A percentile compares a stretch with the other conserved stretches of the same genome.
Conservation (phyloP, 495 filamentous ascomycete species). For the Podospora didyma region DNA sequence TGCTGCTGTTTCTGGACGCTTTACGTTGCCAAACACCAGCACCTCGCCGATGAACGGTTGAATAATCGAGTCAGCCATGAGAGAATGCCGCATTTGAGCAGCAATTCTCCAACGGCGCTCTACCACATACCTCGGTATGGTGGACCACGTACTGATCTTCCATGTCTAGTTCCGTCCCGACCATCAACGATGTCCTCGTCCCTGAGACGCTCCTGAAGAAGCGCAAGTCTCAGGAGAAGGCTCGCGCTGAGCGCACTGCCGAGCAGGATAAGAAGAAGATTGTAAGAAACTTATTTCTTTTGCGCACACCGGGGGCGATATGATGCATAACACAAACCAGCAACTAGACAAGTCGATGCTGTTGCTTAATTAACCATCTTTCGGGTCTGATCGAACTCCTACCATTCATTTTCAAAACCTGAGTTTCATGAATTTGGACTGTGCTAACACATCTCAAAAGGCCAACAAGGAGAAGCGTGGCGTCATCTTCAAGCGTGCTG, state of each 20-base stretch:
- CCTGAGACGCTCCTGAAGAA: slow-evolving; percentile 99
- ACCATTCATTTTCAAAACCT: slow-evolving; percentile 9
- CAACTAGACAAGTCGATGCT: slow-evolving; percentile 97
- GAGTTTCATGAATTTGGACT: slow-evolving; percentile 1
- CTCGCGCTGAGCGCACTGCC: slow-evolving; percentile 76
- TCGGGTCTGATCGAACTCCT: slow-evolving; percentile 80
- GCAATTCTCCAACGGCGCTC: slow-evolving; percentile 89
- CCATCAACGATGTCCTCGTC: slow-evolving; percentile 87
- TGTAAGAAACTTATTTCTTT: slow-evolving; percentile 54
- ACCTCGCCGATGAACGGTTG: slow-evolving; percentile 74
- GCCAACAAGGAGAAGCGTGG: slow-evolving; percentile 94
- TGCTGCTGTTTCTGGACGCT: neutral
- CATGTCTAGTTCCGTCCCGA: slow-evolving; percentile 70
- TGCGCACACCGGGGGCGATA: slow-evolving; percentile 26
- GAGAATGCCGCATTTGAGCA: slow-evolving; percentile 86
- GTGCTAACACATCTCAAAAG: slow-evolving; percentile 52
- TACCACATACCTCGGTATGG: slow-evolving; percentile 56
- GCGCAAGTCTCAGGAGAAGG: slow-evolving; percentile 99
- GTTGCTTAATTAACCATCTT: slow-evolving; percentile 98
- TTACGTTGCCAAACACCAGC: slow-evolving; percentile 7
- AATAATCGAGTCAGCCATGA: slow-evolving; percentile 75
- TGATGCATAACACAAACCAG: slow-evolving; percentile 67
- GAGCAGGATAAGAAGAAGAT: slow-evolving; percentile 83
- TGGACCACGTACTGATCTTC: slow-evolving; percentile 66
- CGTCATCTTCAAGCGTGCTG: slow-evolving; percentile 99